Percentiles rank a stretch among this genome's conserved stretches.
These are phyloP conservation scores for Gossypium gossypioides DNA, from an alignment of 441 rosid species.

Conservation along the genomic window DNA sequence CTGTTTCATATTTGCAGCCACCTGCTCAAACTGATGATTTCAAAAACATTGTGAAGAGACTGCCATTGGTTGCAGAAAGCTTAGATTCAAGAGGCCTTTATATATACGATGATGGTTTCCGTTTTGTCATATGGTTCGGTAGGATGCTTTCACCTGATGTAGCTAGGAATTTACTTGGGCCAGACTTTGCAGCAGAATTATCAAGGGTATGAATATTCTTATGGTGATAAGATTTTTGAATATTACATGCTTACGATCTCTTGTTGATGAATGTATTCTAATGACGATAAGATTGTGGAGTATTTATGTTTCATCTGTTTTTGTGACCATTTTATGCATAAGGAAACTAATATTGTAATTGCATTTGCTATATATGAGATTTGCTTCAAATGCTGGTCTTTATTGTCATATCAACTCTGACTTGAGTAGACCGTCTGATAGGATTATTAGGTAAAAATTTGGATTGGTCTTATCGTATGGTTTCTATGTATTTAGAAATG, in stretches of 20 bases:
- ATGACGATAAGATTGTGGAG: background rate
- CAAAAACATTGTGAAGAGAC: constrained; percentile 31
- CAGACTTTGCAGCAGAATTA: constrained; percentile 79
- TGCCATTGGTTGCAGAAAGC: constrained; percentile 72
- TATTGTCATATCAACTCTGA: background rate
- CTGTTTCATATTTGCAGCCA: constrained; percentile 38
- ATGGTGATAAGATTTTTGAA: background rate
- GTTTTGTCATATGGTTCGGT: constrained; percentile 86
- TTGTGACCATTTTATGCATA: background rate
- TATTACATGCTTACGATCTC: constrained; percentile 20
- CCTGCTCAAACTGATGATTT: constrained; percentile 39
- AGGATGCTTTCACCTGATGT: constrained; percentile 82
- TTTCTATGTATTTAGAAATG: no score
- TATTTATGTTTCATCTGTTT: background rate
- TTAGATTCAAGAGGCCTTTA: constrained; percentile 90
- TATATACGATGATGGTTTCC: constrained; percentile 78
- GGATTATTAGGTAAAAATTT: no score
- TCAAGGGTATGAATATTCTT: constrained; percentile 48
- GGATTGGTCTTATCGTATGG: no score
- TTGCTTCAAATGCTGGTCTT: background rate
- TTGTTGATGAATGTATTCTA: background rate
- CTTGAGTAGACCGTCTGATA: no score
- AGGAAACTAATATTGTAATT: background rate
- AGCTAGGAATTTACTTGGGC: constrained; percentile 69
- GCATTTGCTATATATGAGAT: background rate